Conservation (phyloP, 495 filamentous ascomycete species). For the Aspergillus egyptiacus region DNA sequence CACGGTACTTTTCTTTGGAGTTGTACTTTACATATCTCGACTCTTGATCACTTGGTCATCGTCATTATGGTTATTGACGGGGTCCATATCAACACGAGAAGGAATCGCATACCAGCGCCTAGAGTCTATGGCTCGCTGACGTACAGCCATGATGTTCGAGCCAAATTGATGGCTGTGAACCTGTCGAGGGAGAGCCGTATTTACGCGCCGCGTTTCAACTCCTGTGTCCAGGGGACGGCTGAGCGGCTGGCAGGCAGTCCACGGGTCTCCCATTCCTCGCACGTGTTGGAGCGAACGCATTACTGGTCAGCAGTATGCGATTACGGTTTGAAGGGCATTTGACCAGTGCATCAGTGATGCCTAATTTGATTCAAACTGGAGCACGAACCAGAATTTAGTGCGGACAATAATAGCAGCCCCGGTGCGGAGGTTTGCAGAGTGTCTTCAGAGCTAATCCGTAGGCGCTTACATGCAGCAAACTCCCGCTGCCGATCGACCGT, state of each 20-base stretch:
- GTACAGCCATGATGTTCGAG: not conserved
- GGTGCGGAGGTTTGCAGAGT: slow-evolving; percentile 5
- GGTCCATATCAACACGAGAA: not conserved
- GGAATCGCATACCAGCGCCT: not conserved
- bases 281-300: not conserved
- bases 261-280: not conserved
- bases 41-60: too few species aligned
- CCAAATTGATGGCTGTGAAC: not conserved
- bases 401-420: slow-evolving; percentile 11
- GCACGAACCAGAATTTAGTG: not conserved
- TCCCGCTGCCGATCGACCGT: slow-evolving; percentile 11
- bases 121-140: not conserved
- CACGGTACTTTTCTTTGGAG: too few species aligned
- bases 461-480: slow-evolving; percentile 11
- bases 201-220: slow-evolving; percentile 22
- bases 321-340: not conserved
- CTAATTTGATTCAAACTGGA: not conserved
- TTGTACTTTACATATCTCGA: too few species aligned
- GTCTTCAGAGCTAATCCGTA: not conserved
- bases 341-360: not conserved
- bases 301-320: too few species aligned
- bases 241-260: not conserved
- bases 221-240: slow-evolving; percentile 1
- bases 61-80: too few species aligned
- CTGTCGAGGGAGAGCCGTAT: slow-evolving; percentile 10